These are phyloP conservation scores for Rubus parviflorus DNA, from an alignment of 306 rosid species.

Conservation along the genomic window DNA sequence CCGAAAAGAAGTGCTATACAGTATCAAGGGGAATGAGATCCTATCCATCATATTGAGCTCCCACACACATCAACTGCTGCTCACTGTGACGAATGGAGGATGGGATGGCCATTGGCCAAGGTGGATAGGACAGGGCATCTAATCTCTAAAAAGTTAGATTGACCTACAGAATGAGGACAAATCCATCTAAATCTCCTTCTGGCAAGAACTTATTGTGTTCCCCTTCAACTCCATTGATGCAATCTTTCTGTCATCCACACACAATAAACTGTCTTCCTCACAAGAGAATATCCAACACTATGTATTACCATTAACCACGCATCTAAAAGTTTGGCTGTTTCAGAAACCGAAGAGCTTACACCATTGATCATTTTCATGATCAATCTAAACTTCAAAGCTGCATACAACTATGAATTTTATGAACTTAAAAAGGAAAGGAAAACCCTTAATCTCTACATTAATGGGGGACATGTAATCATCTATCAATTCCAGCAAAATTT, in stretches of 20 bases:
- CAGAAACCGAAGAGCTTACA: not conserved
- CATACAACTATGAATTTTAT: not conserved
- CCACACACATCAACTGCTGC: not conserved
- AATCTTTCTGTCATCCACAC: not conserved
- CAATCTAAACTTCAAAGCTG: not conserved
- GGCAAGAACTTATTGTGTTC: too few species aligned
- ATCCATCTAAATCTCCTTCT: not conserved
- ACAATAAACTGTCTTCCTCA: constrained; percentile 3
- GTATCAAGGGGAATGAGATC: not conserved
- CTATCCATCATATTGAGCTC: not conserved
- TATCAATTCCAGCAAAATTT: not conserved
- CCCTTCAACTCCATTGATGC: constrained; percentile 8
- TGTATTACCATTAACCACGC: constrained; percentile 4
- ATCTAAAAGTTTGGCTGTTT: not conserved
- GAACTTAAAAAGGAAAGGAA: not conserved
- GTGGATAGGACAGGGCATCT: not conserved
- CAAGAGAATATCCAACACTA: constrained; percentile 13
- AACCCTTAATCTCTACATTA: not conserved
- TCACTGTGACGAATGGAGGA: not conserved
- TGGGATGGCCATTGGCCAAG: too few species aligned
- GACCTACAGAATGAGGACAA: not conserved
- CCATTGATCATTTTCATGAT: not conserved
- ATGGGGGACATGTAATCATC: constrained; percentile 9
- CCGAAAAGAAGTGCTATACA: not conserved
- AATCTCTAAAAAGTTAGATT: not conserved